phyloP scores from a whole-genome alignment of 2,329 filamentous ascomycete species.

The Aspergillus sp. region DNA sequence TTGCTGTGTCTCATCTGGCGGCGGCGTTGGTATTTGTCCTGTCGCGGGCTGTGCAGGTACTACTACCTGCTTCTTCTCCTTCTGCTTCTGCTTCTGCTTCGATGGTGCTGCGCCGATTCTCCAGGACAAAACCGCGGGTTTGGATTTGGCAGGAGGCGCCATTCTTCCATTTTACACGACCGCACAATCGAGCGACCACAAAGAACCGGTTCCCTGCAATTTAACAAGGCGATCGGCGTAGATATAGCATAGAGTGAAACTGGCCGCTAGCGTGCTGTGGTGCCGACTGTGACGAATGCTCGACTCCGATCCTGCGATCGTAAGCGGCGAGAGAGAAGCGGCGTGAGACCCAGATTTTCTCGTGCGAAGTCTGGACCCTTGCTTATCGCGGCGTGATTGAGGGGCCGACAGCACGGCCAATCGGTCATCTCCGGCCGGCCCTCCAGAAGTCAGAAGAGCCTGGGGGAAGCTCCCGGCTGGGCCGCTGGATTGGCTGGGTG shows the following conservation, averaged over 20 bases:
- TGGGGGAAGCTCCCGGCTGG: not conserved
- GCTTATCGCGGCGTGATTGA: not conserved
- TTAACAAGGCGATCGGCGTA: not conserved
- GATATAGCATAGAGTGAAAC: not conserved
- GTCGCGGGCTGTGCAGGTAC: not conserved
- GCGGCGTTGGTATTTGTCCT: not conserved
- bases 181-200: not conserved
- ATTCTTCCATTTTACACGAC: not conserved
- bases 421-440: not conserved
- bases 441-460: no score
- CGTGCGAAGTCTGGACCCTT: not conserved
- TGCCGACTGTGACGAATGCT: not conserved
- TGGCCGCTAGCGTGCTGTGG: not conserved
- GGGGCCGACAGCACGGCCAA: not conserved
- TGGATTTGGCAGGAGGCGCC: not conserved
- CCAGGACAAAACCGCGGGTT: slow-evolving; percentile 1
- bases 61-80: not conserved
- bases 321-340: not conserved
- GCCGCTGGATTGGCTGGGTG: not conserved
- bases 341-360: not conserved
- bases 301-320: not conserved
- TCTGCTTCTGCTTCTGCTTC: not conserved
- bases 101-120: not conserved
- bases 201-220: not conserved
- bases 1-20: not conserved